Base-by-base conservation (phyloP, 2,329 filamentous ascomycete genomes). In the Ophiostoma montium region DNA sequence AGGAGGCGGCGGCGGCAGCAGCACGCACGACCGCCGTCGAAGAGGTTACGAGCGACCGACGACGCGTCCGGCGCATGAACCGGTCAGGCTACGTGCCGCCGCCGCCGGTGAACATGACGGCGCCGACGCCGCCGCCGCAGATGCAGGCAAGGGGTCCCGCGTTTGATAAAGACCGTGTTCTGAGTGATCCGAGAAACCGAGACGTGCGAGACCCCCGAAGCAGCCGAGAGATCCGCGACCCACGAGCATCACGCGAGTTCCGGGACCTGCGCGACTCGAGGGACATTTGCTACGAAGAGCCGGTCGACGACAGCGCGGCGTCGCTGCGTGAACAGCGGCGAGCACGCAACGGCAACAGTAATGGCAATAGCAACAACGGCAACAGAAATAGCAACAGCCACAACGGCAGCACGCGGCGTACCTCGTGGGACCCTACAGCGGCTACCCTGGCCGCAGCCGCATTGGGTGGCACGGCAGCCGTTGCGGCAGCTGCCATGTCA, bases 321-420 rank as follows among this genome's bases (percentile, higher is more conserved):
- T 42, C 36, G 11, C 35, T 51, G 18, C 50, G 50, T 21, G 50
- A 51, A 7, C 27, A 36, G 33, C 35, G 46, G 35, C 12, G 49
- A 23, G 32, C 46, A 10, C 49, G 41, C 9, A 48, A 45, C 16
- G 27, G 35, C 11, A n/a, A n/a, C n/a, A n/a, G n/a, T n/a, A 3
- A 18, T 15, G 38, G 38, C 9, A 13, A 11, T 3, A 27, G 5
- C n/a, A 3, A 5, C 5, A n/a, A 38, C 12, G n/a, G n/a, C n/a
- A n/a, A n/a, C n/a, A n/a, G n/a, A n/a, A n/a, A n/a, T n/a, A n/a
- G n/a, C n/a, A n/a, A n/a, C n/a, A n/a, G n/a, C n/a, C n/a, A n/a
- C 16, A 41, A 12, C 39, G 6, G 10, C 15, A 16, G 32, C 0
- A 30, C 19, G 27, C 33, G 49, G 6, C 35, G 46, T 11, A 18